Evolutionary conservation across 108 stramenopile genomes (phyloP), one percentile per base, ranked within the genome.

Genomic region (Cyclotella choctawhatcheeana): DNA sequence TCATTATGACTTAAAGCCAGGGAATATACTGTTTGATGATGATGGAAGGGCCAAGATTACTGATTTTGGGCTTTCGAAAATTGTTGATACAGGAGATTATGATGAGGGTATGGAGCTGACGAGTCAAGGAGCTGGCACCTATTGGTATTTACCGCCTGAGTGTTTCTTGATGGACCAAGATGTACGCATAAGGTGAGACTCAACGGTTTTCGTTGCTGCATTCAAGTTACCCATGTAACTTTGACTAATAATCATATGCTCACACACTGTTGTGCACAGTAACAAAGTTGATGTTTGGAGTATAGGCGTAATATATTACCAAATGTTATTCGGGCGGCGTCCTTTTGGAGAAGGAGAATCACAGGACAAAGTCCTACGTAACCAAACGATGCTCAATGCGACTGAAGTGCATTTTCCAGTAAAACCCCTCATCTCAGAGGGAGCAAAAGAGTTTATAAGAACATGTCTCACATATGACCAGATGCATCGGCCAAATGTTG

Each of bases 121-220:
- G 29, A 97, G 96, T 44, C 98, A 98, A 79, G 99, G 98, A 7
- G 98, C 98, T 5, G 99, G 99, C 5, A 99, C 99, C 12, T 99
- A 99, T 79, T 99, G 98, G 98, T 99, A 99, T 75, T 81, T 99
- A 29, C 99, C 99, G 14, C 99, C 99, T 10, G 99, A 99, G 75
- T 99, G 98, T 71, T 99, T 99, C 67, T 73, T 91, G 44, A 93
- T 82, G 52, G 87, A 86, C 51, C 84, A 90, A 54, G 85, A 78
- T 52, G 88, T 91, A 16, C 77, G 93, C 26, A 96, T 88, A 32
- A 85, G 80, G 80, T 76, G 40, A 56, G 80, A 62, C 35, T 17
- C 20, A 52, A 6, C 33, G 12, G 29, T 2, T 21, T 17, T 67
- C 5, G 8, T 7, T 1, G 0, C 58, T 26, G 5, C n/a, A 0